Evolutionary conservation across 805 yeast genomes (phyloP), one percentile per base, ranked within the genome.

Genomic region (Ogataea angusta): DNA sequence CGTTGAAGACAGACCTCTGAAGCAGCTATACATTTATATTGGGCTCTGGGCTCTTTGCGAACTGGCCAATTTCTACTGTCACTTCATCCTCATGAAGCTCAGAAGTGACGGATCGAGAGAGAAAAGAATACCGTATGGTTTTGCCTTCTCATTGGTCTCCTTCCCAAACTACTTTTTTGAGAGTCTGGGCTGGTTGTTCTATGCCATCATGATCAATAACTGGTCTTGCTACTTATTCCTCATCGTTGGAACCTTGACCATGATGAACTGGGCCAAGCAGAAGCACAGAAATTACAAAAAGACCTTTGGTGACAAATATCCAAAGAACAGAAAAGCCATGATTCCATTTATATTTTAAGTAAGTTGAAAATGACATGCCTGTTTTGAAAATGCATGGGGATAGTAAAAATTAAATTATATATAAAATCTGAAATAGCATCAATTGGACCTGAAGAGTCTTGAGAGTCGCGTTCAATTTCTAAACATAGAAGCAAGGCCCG

Each of bases 131-230:
- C 95, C 98, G 16, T 71, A 72, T 46, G 96, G 96, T 14, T 95
- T 86, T 53, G 85, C 91, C 8, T 93, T 93, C 59, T 72, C 77
- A 45, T 64, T 71, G 43, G 85, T 90, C 25, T 80, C 93, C n/a
- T 85, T 88, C 63, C 99, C 99, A 51, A 93, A 93, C 68, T 93
- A 93, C 64, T 83, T 88, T 52, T 91, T 89, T 62, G 99, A 93
- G 70, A 67, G 77, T 31, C 64, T 83, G 51, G 70, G 81, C 1
- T 93, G 96, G 96, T 58, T 82, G 1, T 63, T 73, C 19, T 79
- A 82, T 55, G 77, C 91, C 15, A 44, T 88, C 19, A 69, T 88
- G 57, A 81, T 78, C 52, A 82, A 88, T 47, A 88, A 89, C 67
- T 72, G 91, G 76, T 73, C 89, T 25, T 75, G 91, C 23, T 72